These are phyloP conservation scores for Trichoderma oligosporum DNA, from an alignment of 2,329 filamentous ascomycete species.

Conservation along the genomic window DNA sequence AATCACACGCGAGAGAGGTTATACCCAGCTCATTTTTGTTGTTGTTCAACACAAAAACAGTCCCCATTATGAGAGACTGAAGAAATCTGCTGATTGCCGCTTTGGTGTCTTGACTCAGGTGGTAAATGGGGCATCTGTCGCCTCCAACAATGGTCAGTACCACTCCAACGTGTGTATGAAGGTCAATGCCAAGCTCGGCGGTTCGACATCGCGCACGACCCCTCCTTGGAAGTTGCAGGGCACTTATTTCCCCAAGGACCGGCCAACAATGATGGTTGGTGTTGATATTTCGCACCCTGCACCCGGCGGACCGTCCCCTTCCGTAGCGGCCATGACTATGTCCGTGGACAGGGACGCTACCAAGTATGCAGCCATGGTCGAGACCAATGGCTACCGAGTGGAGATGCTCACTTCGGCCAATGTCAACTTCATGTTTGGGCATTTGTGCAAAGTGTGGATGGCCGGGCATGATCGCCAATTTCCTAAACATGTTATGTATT, in stretches of 20 bases:
- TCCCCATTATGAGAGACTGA: slow-evolving; percentile 75
- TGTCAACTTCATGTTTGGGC: slow-evolving; percentile 61
- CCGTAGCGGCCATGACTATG: slow-evolving; percentile 83
- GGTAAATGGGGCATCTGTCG: slow-evolving; percentile 66
- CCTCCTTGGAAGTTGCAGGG: slow-evolving; percentile 33
- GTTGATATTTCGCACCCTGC: slow-evolving; percentile 85
- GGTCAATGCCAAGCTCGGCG: slow-evolving; percentile 92
- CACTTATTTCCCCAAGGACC: slow-evolving; percentile 39
- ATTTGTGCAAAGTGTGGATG: slow-evolving; percentile 64
- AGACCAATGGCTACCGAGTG: slow-evolving; percentile 77
- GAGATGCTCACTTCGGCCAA: slow-evolving; percentile 74
- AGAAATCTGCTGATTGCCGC: slow-evolving; percentile 83
- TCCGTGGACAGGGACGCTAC: slow-evolving; percentile 68
- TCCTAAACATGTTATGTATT: slow-evolving; percentile 79
- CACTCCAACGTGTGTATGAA: slow-evolving; percentile 95
- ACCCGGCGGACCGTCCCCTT: slow-evolving; percentile 63
- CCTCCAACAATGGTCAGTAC: slow-evolving; percentile 72
- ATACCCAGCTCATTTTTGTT: slow-evolving; percentile 76
- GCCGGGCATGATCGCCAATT: slow-evolving; percentile 40
- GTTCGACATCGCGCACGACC: slow-evolving; percentile 58
- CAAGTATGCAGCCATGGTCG: slow-evolving; percentile 73
- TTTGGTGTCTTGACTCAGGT: slow-evolving; percentile 82
- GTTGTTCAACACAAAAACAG: slow-evolving; percentile 69
- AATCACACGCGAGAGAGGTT: slow-evolving; percentile 50
- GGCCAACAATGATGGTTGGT: slow-evolving; percentile 77